A percentile compares a stretch with the other conserved stretches of the same genome.
phyloP scores from a whole-genome alignment of 2,329 filamentous ascomycete species.

The Colletotrichum costaricense region DNA sequence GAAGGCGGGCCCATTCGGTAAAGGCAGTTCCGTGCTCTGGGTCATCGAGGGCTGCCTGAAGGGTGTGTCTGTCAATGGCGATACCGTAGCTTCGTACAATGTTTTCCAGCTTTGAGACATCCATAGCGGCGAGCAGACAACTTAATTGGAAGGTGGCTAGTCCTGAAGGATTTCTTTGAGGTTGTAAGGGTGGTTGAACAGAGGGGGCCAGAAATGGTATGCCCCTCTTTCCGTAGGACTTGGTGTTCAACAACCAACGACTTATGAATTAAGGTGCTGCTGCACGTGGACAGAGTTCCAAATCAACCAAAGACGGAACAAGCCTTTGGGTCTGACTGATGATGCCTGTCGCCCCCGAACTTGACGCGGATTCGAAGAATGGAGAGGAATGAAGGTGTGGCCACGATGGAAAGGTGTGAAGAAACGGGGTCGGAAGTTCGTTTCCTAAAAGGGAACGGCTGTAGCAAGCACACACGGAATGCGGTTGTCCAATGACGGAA shows the following conservation, averaged over 20 bases:
- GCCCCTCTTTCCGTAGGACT: background rate
- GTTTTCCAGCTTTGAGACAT: constrained; percentile 31
- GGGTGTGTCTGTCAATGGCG: constrained; percentile 46
- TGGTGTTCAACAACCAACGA: constrained; percentile 2
- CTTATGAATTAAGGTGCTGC: background rate
- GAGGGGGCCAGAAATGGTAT: background rate
- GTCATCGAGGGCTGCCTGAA: constrained; percentile 51
- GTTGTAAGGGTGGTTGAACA: background rate
- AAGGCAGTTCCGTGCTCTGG: constrained; percentile 48
- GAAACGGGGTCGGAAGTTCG: background rate
- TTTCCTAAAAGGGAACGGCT: constrained; percentile 10
- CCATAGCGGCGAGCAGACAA: constrained; percentile 1
- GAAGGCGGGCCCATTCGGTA: constrained; percentile 60
- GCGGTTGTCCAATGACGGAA: constrained; percentile 24
- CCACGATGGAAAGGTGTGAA: background rate
- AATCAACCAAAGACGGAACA: constrained; percentile 23
- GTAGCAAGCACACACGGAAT: constrained; percentile 28
- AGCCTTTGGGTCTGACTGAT: constrained; percentile 17
- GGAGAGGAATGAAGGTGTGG: background rate
- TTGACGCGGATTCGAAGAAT: background rate
- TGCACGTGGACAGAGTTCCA: constrained; percentile 23
- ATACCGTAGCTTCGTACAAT: constrained; percentile 46
- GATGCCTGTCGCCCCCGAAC: background rate
- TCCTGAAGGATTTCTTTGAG: background rate
- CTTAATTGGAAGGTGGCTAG: background rate